Conservation (phyloP, 148 eudicot genomes). For the Chenopodium suecicum region DNA sequence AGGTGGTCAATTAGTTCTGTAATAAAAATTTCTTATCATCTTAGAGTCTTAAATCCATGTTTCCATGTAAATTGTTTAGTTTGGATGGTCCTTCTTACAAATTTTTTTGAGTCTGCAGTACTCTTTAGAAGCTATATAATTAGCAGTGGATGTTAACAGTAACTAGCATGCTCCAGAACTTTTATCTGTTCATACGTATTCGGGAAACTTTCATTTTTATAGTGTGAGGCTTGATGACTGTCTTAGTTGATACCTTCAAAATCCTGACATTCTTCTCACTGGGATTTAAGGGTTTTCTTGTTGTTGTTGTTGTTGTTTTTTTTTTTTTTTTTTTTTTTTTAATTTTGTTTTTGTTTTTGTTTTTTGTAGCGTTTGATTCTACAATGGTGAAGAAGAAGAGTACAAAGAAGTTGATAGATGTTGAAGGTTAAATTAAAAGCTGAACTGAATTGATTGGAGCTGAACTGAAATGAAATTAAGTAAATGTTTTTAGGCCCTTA, state of each 20-base stretch:
- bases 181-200: too few species aligned
- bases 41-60: not conserved
- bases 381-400: too few species aligned
- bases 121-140: not conserved
- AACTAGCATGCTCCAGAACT: not conserved
- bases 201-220: not conserved
- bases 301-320: not conserved
- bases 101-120: not conserved
- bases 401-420: too few species aligned
- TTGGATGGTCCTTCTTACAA: not conserved
- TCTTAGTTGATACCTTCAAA: not conserved
- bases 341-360: too few species aligned
- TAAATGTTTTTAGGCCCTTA: too few species aligned
- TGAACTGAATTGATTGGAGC: too few species aligned
- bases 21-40: not conserved
- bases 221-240: not conserved
- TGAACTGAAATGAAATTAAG: too few species aligned
- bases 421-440: too few species aligned
- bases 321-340: too few species aligned
- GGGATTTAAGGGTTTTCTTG: not conserved
- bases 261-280: not conserved
- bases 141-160: not conserved
- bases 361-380: too few species aligned
- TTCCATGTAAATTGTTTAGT: not conserved
- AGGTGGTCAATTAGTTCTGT: not conserved